These are phyloP conservation scores for Diutina siamensis DNA, from an alignment of 1,139 yeast species.

Conservation along the genomic window DNA sequence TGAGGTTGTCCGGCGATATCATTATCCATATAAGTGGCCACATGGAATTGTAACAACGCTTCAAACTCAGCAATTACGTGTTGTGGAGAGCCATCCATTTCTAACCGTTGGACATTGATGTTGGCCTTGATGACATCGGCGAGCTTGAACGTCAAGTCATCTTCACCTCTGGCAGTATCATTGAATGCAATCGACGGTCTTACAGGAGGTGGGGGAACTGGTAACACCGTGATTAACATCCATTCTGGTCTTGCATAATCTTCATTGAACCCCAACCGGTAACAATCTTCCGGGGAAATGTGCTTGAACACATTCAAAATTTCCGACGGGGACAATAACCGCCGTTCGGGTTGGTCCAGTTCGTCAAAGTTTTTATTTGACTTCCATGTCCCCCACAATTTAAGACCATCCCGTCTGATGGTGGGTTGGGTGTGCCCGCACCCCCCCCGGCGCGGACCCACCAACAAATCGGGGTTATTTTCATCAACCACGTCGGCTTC, in stretches of 20 bases:
- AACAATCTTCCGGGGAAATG: conserved; percentile 75
- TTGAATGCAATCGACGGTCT: conserved; percentile 97
- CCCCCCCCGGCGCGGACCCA: conserved; percentile 70
- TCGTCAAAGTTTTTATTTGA: conserved; percentile 71
- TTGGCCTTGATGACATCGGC: conserved; percentile 97
- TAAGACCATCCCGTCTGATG: conserved; percentile 89
- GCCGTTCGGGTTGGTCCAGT: conserved; percentile 84
- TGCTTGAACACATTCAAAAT: conserved; percentile 87
- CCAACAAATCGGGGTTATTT: conserved; percentile 40
- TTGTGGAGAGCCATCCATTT: conserved; percentile 98
- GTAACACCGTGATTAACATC: conserved; percentile 92
- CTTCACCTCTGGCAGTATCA: conserved; percentile 98
- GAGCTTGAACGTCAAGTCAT: conserved; percentile 93
- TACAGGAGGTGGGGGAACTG: conserved; percentile 99
- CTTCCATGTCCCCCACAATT: conserved; percentile 96
- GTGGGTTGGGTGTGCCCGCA: conserved; percentile 98
- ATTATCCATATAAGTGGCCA: conserved; percentile 99
- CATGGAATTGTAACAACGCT: conserved; percentile 89
- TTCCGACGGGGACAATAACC: conserved; percentile 79
- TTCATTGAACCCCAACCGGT: conserved; percentile 77
- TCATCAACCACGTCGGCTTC: conserved; percentile 60
- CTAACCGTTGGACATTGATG: conserved; percentile 89
- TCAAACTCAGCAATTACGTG: conserved; percentile 97
- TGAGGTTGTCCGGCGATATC: conserved; percentile 99
- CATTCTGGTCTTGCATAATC: conserved; percentile 98